phyloP scores from a whole-genome alignment of 2,329 filamentous ascomycete genomes.

The Calonectria pteridis region DNA sequence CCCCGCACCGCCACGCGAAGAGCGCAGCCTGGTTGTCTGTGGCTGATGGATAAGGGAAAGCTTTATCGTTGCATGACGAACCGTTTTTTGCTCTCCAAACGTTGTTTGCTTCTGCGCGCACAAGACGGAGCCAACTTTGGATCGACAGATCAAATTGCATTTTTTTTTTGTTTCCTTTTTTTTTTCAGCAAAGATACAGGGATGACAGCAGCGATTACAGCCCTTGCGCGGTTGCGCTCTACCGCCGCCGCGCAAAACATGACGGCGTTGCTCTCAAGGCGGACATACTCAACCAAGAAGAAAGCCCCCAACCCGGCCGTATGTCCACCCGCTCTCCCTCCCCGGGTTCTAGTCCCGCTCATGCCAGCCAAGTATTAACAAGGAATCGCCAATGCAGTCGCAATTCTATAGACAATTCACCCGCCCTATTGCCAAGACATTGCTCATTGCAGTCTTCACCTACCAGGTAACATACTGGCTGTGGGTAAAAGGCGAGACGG shows the following conservation, averaged over 20 bases:
- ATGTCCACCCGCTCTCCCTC: not conserved
- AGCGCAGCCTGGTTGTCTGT: constrained; percentile 19
- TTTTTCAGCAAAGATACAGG: not conserved
- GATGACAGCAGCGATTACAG: constrained; percentile 28
- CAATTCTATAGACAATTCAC: constrained; percentile 82
- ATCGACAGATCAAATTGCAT: not conserved
- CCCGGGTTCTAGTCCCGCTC: not conserved
- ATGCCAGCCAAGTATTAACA: not conserved
- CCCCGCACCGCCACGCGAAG: constrained; percentile 21
- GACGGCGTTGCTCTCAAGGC: constrained; percentile 4
- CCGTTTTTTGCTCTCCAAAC: not conserved
- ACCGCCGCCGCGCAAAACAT: constrained; percentile 2
- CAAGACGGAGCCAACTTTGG: not conserved
- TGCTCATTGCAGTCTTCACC: constrained; percentile 80
- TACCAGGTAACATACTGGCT: constrained; percentile 83
- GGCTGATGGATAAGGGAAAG: constrained; percentile 24
- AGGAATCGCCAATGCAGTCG: constrained; percentile 54
- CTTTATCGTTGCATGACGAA: not conserved
- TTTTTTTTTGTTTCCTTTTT: not conserved
- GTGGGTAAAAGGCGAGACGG: constrained; percentile 80
- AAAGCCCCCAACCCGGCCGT: constrained; percentile 45
- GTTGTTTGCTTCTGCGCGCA: not conserved
- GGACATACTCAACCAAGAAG: constrained; percentile 45
- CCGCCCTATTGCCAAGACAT: constrained; percentile 78
- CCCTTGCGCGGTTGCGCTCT: constrained; percentile 31